A percentile compares a stretch with the other conserved stretches of the same genome.
Conservation (phyloP, 2,329 filamentous ascomycete genomes). For the Epichloe gansuensis region DNA sequence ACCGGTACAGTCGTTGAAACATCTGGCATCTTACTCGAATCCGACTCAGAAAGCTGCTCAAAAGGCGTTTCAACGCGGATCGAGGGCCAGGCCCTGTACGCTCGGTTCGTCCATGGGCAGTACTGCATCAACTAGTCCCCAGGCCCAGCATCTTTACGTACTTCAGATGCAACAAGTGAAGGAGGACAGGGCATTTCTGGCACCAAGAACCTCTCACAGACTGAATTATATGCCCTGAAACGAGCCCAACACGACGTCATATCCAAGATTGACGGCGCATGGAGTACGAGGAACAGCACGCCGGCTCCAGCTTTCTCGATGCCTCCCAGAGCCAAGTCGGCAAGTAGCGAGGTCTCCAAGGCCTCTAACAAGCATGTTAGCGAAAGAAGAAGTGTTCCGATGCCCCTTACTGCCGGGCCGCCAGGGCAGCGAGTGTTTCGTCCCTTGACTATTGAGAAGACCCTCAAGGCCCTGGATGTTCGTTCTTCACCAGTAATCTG, state of each 20-base stretch:
- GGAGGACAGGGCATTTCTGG: background rate
- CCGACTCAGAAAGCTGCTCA: conserved; percentile 40
- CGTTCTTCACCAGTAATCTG: conserved; percentile 2
- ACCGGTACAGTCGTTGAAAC: conserved; percentile 37
- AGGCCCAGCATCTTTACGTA: background rate
- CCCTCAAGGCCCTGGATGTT: conserved; percentile 18
- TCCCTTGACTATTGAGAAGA: conserved; percentile 29
- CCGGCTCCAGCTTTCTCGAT: background rate
- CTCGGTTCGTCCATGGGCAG: conserved; percentile 2
- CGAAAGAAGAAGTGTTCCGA: conserved; percentile 29
- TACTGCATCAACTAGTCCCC: background rate
- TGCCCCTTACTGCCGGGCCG: conserved; percentile 41
- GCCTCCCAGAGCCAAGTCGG: background rate
- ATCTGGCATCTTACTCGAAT: conserved; percentile 43
- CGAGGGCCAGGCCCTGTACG: conserved; percentile 12
- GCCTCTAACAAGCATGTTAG: conserved; percentile 14
- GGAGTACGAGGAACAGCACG: conserved; percentile 1
- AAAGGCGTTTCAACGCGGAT: conserved; percentile 27
- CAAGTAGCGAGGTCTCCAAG: background rate
- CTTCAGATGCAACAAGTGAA: background rate
- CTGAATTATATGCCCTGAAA: background rate
- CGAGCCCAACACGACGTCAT: conserved; percentile 1
- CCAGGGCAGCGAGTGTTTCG: conserved; percentile 40
- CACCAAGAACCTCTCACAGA: background rate
- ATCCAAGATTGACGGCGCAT: conserved; percentile 1